Evolutionary conservation across 1,284 basidiomycete species (phyloP), one percentile per base, ranked within the genome.

Genomic region (Ustilago cynodontis): DNA sequence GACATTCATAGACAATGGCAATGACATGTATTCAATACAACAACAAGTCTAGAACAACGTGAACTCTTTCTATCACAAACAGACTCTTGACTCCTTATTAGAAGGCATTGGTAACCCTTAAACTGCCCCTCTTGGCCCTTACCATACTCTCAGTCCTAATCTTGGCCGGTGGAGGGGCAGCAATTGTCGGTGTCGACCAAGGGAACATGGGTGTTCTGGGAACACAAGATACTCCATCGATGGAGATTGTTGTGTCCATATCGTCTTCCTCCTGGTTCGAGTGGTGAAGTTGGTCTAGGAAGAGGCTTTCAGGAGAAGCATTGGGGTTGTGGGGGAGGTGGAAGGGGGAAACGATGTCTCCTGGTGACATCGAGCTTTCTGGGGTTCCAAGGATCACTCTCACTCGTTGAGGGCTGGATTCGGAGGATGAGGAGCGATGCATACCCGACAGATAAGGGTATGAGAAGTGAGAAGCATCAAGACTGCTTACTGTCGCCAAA

Each of bases 361-460:
- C 72, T 0, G 72, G 72, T 7, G 56, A 59, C 54, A 69, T 54
- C 59, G 43, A 14, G 62, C 37, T 43, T 1, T 58, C 41, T 2
- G 69, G 69, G 5, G 69, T 55, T 6, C 64, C 64, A 18, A 66
- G 49, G 43, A 71, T 66, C 20, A 71, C 64, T 4, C 69, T 47
- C 1, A 66, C 69, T 14, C 59, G 54, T n/a, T 62, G 64, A 2
- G 47, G 11, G 39, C n/a, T 31, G 28, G n/a, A 37, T 5, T 59
- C 47, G 49, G 22, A 20, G 16, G 33, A 54, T 9, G 43, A 20
- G n/a, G 24, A 3, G 28, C 73, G 78, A 24, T 80, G 74, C 60
- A 81, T 77, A 16, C 73, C 74, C n/a, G 65, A 65, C 1, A 82
- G 68, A 57, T 73, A 83, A 0, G 82, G 82, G 71, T 84, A 82